Percentiles rank a stretch among this genome's conserved stretches.
Conservation (phyloP, 2,329 filamentous ascomycete genomes). For the Chaetomium globosum region DNA sequence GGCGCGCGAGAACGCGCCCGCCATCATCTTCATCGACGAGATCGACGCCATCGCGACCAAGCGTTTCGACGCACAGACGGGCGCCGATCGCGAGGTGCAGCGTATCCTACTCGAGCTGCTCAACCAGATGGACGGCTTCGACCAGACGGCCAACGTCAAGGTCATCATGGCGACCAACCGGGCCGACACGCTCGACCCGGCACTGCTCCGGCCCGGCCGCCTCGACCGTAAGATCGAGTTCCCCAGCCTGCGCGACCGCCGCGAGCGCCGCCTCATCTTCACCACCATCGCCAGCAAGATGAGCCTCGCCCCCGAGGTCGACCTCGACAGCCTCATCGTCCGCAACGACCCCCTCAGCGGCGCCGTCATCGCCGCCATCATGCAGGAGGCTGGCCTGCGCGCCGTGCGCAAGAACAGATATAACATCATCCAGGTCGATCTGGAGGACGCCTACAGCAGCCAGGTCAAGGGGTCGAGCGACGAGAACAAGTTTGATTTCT, state of each 20-base stretch:
- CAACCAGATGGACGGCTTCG: conserved; percentile 99
- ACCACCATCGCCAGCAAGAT: conserved; percentile 96
- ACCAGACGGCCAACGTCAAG: conserved; percentile 98
- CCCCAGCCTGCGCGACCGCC: conserved; percentile 87
- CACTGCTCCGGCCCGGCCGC: conserved; percentile 89
- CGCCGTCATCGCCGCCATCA: conserved; percentile 95
- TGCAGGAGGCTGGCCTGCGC: conserved; percentile 95
- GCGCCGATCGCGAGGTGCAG: conserved; percentile 96
- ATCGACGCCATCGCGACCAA: conserved; percentile 99
- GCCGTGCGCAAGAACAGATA: conserved; percentile 97
- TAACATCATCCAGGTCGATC: conserved; percentile 96
- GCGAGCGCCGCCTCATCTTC: conserved; percentile 96
- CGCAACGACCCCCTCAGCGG: conserved; percentile 94
- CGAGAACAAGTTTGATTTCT: conserved; percentile 85
- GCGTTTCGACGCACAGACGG: conserved; percentile 97
- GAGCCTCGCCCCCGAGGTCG: conserved; percentile 94
- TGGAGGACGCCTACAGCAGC: conserved; percentile 95
- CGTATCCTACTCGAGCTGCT: conserved; percentile 95
- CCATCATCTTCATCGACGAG: conserved; percentile 99
- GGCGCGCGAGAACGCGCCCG: conserved; percentile 96
- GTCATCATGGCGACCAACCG: conserved; percentile 99
- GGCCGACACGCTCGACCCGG: conserved; percentile 94
- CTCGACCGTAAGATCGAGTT: conserved; percentile 99
- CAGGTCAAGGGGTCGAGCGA: conserved; percentile 81
- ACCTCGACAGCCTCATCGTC: conserved; percentile 93